These are phyloP conservation scores for Fallopia convolvulus DNA, from an alignment of 148 eudicot genomes.

Conservation along the genomic window DNA sequence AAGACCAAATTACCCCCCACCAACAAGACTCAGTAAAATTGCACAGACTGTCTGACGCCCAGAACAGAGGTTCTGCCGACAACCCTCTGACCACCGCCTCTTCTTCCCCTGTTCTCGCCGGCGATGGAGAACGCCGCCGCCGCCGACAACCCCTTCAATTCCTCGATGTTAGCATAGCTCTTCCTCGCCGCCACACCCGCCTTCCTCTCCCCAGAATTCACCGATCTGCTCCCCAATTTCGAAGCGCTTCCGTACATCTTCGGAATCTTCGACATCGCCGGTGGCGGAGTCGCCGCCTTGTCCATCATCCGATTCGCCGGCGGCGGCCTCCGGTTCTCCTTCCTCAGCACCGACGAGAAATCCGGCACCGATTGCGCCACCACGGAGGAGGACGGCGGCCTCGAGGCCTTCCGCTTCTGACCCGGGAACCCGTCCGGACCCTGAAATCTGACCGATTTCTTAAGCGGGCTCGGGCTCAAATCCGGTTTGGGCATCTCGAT, in stretches of 20 bases:
- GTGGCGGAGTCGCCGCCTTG: slow-evolving; percentile 31
- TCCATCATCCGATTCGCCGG: slow-evolving; percentile 20
- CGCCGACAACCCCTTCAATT: slow-evolving; percentile 54
- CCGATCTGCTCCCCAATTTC: slow-evolving; percentile 44
- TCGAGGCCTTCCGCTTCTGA: slow-evolving; percentile 11
- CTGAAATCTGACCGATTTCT: slow-evolving; percentile 50
- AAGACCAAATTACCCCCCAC: background rate
- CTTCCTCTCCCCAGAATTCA: slow-evolving; percentile 51
- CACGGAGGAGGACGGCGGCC: slow-evolving; percentile 25
- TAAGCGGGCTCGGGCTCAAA: slow-evolving; percentile 34
- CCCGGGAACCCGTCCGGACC: slow-evolving; percentile 20
- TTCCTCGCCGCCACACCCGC: slow-evolving; percentile 44
- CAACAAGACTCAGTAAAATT: slow-evolving; percentile 12
- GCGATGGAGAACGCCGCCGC: slow-evolving; percentile 52
- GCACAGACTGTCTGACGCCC: slow-evolving; percentile 18
- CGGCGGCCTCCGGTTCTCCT: slow-evolving; percentile 69
- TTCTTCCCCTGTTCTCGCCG: slow-evolving; percentile 42
- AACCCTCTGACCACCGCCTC: slow-evolving; percentile 14
- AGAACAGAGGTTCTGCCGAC: slow-evolving; percentile 30
- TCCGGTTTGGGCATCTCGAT: slow-evolving; percentile 17
- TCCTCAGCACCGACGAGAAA: slow-evolving; percentile 51
- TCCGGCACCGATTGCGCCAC: slow-evolving; percentile 92
- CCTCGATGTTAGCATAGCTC: slow-evolving; percentile 71
- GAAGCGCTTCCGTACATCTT: slow-evolving; percentile 31
- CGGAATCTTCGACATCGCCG: slow-evolving; percentile 34